Base-by-base conservation (phyloP, 176 grass and related monocot genomes). In the Oryza punctata region DNA sequence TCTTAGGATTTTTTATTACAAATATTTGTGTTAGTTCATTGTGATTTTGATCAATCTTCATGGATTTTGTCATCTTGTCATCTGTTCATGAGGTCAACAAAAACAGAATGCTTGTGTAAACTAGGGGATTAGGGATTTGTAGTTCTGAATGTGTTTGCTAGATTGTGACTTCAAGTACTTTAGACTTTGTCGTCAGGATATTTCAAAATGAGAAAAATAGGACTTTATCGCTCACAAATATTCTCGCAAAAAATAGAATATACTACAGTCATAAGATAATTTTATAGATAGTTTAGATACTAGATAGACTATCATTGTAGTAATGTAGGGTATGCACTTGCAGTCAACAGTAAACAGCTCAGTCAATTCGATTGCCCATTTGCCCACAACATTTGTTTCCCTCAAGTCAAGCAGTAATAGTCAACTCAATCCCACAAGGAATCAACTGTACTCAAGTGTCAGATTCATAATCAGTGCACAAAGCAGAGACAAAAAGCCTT, bases 1-100 rank as follows among this genome's bases (percentile, higher is more conserved):
- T 49, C 60, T 75, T 43, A 74, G 57, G 70, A 83, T 35, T 54
- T 28, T 73, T 9, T 37, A n/a, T 61, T 65, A 10, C 23, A n/a
- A 63, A 12, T n/a, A 63, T 41, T 41, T 59, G 69, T 72, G 27
- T 65, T 30, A 4, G 40, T 65, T 26, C n/a, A 19, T 29, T 23
- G 7, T 19, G 30, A 57, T 57, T 54, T 54, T 54, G 12, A 19
- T 14, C 13, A 47, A 15, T 47, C 9, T 2, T 41, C 9, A 41
- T 41, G 40, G 9, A 41, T 41, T 41, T 41, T 38, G 6, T 9
- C 37, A 38, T 38, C 37, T 38, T 41, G 40, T 41, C 40, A 41
- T 15, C 45, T 15, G 12, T 47, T 47, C 45, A 47, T 47, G 12
- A 47, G 45, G 12, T 47, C 13, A 47, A 47, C 45, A 47, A 47